phyloP scores from a whole-genome alignment of 768 basidiomycete species.

The Infundibulicybe gibba region DNA sequence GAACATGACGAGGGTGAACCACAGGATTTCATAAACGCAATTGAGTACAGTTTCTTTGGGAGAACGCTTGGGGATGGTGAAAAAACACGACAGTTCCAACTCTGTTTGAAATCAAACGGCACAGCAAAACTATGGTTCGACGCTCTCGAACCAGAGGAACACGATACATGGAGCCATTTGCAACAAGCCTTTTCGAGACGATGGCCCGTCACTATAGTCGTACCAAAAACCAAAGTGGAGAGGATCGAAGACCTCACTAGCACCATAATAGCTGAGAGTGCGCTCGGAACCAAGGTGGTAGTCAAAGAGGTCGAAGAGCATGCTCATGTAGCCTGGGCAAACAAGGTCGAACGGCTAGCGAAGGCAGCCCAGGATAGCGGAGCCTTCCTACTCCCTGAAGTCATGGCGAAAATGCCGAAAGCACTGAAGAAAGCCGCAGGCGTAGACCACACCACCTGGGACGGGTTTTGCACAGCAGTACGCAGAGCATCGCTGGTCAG shows the following conservation, averaged over 20 bases:
- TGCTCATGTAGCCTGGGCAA: too few relatives aligned
- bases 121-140: conserved; percentile 1
- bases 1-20: conserved; percentile 6
- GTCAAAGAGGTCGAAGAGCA: too few relatives aligned
- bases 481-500: neutral
- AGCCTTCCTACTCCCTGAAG: neutral
- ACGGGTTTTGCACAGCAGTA: neutral
- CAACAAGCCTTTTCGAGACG: neutral
- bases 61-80: conserved; percentile 3
- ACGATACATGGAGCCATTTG: neutral
- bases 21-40: conserved; percentile 15
- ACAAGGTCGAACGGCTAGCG: too few relatives aligned
- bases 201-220: conserved; percentile 2
- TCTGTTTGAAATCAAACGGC: neutral
- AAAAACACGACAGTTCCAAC: conserved; percentile 2
- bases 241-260: conserved; percentile 8
- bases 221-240: conserved; percentile 6
- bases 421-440: too few relatives aligned
- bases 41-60: conserved; percentile 4
- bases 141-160: neutral
- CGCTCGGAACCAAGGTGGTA: conserved; percentile 7
- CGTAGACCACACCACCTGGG: too few relatives aligned
- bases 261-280: conserved; percentile 8
- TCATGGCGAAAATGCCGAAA: conserved; percentile 3
- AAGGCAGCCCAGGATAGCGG: neutral